phyloP scores from a whole-genome alignment of 2,329 filamentous ascomycete genomes.

The Aotearoamyces nothofagi region DNA sequence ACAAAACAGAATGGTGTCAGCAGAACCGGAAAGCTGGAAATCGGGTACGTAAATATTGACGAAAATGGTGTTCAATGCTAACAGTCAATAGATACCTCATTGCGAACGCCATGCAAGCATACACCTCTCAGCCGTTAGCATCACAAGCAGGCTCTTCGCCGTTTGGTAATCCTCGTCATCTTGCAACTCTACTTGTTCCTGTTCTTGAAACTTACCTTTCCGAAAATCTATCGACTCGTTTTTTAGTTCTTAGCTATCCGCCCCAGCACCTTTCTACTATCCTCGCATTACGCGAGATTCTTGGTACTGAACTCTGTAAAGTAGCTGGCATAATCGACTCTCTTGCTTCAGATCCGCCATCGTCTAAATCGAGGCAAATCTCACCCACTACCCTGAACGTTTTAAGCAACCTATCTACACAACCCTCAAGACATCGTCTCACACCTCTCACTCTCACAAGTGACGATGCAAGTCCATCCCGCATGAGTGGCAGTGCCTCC shows the following conservation, averaged over 20 bases:
- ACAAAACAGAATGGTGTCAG: constrained; percentile 31
- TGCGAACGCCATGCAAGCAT: constrained; percentile 42
- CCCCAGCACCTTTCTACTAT: constrained; percentile 39
- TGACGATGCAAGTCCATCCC: constrained; percentile 9
- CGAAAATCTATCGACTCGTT: constrained; percentile 33
- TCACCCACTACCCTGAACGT: too few relatives aligned
- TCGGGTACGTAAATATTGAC: constrained; percentile 28
- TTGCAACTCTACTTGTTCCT: constrained; percentile 42
- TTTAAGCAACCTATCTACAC: too few relatives aligned
- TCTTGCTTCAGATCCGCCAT: constrained; percentile 13
- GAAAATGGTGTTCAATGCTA: constrained; percentile 1
- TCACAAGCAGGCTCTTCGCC: constrained; percentile 37
- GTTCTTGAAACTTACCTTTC: constrained; percentile 45
- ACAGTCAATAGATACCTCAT: constrained; percentile 36
- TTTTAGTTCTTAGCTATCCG: constrained; percentile 44
- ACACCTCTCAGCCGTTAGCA: constrained; percentile 32
- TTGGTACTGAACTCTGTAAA: constrained; percentile 40
- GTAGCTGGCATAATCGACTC: constrained; percentile 36
- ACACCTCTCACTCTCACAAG: constrained; percentile 1
- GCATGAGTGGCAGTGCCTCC: too few relatives aligned
- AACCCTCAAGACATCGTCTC: constrained; percentile 1
- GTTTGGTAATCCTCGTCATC: constrained; percentile 34
- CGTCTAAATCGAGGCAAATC: too few relatives aligned
- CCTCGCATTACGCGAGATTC: constrained; percentile 38
- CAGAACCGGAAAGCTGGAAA: constrained; percentile 39